These are phyloP conservation scores for Ogataea neopini DNA, from an alignment of 805 yeast genomes.

Conservation along the genomic window DNA sequence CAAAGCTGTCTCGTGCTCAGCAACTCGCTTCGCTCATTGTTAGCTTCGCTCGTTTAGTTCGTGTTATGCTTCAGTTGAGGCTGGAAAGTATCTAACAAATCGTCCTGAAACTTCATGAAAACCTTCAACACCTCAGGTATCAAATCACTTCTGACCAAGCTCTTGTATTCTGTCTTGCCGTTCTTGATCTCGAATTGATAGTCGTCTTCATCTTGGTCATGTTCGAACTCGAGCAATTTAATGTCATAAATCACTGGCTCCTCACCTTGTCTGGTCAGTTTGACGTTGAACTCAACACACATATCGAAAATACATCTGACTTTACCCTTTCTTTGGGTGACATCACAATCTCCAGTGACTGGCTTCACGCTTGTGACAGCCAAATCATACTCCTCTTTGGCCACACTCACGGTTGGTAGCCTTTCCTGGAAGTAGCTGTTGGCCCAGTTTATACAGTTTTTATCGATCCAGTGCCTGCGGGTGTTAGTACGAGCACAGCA, in stretches of 20 bases:
- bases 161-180: slow-evolving; percentile 39
- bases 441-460: slow-evolving; percentile 93
- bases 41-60: slow-evolving; percentile 18
- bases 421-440: slow-evolving; percentile 67
- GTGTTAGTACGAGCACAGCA: background rate
- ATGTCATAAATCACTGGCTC: slow-evolving; percentile 43
- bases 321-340: slow-evolving; percentile 81
- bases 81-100: slow-evolving; percentile 61
- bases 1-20: too few relatives aligned
- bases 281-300: slow-evolving; percentile 49
- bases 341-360: slow-evolving; percentile 75
- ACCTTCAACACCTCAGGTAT: slow-evolving; percentile 52
- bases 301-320: slow-evolving; percentile 75
- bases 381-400: slow-evolving; percentile 36
- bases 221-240: slow-evolving; percentile 66
- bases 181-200: slow-evolving; percentile 50
- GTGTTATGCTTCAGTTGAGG: slow-evolving; percentile 60
- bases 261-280: slow-evolving; percentile 37
- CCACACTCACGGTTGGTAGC: slow-evolving; percentile 48
- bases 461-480: slow-evolving; percentile 92
- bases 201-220: slow-evolving; percentile 72
- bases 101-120: slow-evolving; percentile 61
- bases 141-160: slow-evolving; percentile 44
- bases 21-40: too few relatives aligned
- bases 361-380: slow-evolving; percentile 40